Conservation (phyloP, 2,329 filamentous ascomycete genomes). For the Sporothrix brunneoviolacea region DNA sequence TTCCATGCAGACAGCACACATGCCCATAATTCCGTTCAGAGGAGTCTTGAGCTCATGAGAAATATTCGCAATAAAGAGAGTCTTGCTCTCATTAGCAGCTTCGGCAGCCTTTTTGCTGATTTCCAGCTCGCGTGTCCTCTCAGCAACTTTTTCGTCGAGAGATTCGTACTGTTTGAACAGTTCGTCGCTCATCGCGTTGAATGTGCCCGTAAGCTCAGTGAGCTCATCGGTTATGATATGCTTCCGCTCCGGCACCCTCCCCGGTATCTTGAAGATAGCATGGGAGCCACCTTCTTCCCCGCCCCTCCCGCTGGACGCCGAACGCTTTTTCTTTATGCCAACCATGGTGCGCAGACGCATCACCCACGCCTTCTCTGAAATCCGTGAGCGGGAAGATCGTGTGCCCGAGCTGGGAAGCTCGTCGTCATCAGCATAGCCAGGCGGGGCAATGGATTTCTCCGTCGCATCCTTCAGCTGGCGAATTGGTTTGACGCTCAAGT, state of each 20-base stretch:
- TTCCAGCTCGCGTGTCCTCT: conserved; percentile 77
- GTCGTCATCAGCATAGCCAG: conserved; percentile 51
- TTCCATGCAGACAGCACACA: conserved; percentile 89
- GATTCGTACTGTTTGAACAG: conserved; percentile 78
- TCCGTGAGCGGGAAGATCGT: conserved; percentile 35
- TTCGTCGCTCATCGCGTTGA: conserved; percentile 93
- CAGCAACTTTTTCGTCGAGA: conserved; percentile 75
- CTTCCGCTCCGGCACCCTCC: conserved; percentile 68
- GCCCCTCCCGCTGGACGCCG: conserved; percentile 23
- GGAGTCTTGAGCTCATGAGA: conserved; percentile 84
- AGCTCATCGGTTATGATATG: conserved; percentile 76
- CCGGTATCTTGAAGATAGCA: conserved; percentile 73
- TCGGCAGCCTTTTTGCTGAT: conserved; percentile 88
- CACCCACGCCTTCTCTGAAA: conserved; percentile 38
- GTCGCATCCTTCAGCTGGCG: conserved; percentile 69
- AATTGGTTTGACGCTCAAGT: conserved; percentile 76
- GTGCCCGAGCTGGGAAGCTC: conserved; percentile 36
- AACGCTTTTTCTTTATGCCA: conserved; percentile 25
- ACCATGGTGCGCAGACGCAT: conserved; percentile 27
- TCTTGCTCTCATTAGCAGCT: conserved; percentile 95
- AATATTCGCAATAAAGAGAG: conserved; percentile 94
- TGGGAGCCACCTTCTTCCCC: conserved; percentile 37
- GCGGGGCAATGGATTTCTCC: conserved; percentile 62
- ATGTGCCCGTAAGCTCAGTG: conserved; percentile 75
- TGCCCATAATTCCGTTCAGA: conserved; percentile 89